Evolutionary conservation across 805 yeast genomes (phyloP).

Genomic region (Candida chauliodis): DNA sequence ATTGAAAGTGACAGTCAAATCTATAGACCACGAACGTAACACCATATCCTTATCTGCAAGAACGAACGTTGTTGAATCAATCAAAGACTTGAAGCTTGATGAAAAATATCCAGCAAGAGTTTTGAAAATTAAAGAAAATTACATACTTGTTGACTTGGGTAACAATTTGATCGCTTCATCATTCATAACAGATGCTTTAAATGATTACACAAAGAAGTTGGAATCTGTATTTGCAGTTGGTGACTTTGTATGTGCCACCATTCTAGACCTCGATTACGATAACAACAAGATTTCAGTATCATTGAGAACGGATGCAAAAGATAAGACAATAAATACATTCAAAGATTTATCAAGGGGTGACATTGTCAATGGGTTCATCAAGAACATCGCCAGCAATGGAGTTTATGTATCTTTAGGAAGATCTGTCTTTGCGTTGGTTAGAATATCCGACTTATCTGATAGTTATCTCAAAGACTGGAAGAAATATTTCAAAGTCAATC

Average conservation of each 20-base stretch:
- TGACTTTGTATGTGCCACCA: slow-evolving; percentile 56
- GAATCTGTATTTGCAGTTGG: slow-evolving; percentile 47
- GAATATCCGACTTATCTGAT: slow-evolving; percentile 79
- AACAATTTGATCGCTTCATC: slow-evolving; percentile 59
- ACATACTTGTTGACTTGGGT: slow-evolving; percentile 69
- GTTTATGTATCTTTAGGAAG: slow-evolving; percentile 75
- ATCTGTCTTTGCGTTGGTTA: slow-evolving; percentile 70
- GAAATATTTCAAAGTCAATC: slow-evolving; percentile 64
- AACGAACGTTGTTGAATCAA: slow-evolving; percentile 33
- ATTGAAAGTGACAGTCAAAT: slow-evolving; percentile 51
- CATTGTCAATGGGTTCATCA: slow-evolving; percentile 77
- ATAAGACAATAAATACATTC: slow-evolving; percentile 45
- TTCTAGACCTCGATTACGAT: slow-evolving; percentile 44
- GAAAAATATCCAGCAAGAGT: slow-evolving; percentile 59
- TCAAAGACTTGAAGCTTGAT: slow-evolving; percentile 54
- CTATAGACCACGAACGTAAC: slow-evolving; percentile 52
- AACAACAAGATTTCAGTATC: slow-evolving; percentile 60
- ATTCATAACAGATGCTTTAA: slow-evolving; percentile 72
- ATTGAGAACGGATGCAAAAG: slow-evolving; percentile 50
- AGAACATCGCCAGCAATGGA: slow-evolving; percentile 70
- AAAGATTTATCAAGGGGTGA: slow-evolving; percentile 65
- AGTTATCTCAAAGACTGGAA: slow-evolving; percentile 85
- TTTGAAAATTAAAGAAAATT: slow-evolving; percentile 52
- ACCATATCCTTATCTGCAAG: slow-evolving; percentile 50
- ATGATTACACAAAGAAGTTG: slow-evolving; percentile 57